Evolutionary conservation across 106 monocot genomes (phyloP), one percentile per base, ranked within the genome.

Genomic region (Agapanthus africanus): DNA sequence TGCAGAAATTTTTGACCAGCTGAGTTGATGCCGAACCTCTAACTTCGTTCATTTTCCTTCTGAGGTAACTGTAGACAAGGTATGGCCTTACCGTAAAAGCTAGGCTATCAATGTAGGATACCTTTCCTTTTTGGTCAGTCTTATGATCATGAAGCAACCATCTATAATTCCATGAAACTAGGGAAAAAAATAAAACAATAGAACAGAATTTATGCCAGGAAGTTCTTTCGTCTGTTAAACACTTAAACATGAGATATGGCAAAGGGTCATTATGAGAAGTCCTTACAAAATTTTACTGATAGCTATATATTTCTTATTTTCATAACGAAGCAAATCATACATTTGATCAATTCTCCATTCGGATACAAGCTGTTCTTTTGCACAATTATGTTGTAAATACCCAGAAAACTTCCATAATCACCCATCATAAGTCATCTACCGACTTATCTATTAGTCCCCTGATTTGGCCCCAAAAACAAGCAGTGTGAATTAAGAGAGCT

Each of bases 231-330:
- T n/a, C n/a, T n/a, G n/a, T n/a, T n/a, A n/a, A n/a, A n/a, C n/a
- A n/a, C n/a, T n/a, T n/a, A n/a, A n/a, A n/a, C n/a, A n/a, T n/a
- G n/a, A n/a, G n/a, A n/a, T n/a, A n/a, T n/a, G n/a, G n/a, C n/a
- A n/a, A n/a, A n/a, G n/a, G n/a, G n/a, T n/a, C n/a, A n/a, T n/a
- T n/a, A n/a, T n/a, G n/a, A n/a, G n/a, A n/a, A n/a, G n/a, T n/a
- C n/a, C n/a, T n/a, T n/a, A n/a, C n/a, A n/a, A n/a, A n/a, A 1
- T 50, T 50, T 21, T 50, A n/a, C 4, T 50, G n/a, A 0, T 21
- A 50, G 50, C 50, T 50, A n/a, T 50, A 50, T 21, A 50, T 50
- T 50, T n/a, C 7, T n/a, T 21, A 50, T 50, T 50, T 44, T 50
- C 50, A 3, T 21, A 21, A 21, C 22, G 21, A 50, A 21, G n/a